Conservation (phyloP, 257 asterid genomes). For the Oldenlandia corymbosa region DNA sequence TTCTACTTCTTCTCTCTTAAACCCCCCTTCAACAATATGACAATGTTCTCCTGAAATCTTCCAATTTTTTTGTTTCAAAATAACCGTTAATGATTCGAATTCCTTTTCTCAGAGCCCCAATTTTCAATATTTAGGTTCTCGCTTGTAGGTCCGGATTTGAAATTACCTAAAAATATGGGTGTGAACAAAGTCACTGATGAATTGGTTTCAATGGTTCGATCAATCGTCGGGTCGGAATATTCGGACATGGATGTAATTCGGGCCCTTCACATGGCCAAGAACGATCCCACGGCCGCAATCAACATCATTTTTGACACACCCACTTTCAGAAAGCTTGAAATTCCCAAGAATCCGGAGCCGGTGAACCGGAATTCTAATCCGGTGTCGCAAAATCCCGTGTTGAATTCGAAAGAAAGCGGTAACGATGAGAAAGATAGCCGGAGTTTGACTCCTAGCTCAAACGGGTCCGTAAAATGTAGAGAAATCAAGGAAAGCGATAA, state of each 20-base stretch:
- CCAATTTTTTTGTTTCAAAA: too few relatives aligned
- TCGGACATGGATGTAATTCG: slow-evolving; percentile 85
- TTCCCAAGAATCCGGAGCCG: slow-evolving; percentile 25
- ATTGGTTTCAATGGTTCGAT: slow-evolving; percentile 60
- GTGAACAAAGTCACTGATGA: slow-evolving; percentile 52
- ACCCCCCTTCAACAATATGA: too few relatives aligned
- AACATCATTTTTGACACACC: slow-evolving; percentile 81
- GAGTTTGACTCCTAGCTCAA: slow-evolving; percentile 14
- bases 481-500: slow-evolving; percentile 4
- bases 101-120: neutral
- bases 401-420: slow-evolving; percentile 9
- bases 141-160: neutral
- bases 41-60: too few relatives aligned
- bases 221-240: slow-evolving; percentile 68
- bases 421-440: neutral
- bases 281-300: slow-evolving; percentile 82
- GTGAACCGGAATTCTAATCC: slow-evolving; percentile 17
- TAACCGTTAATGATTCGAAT: neutral
- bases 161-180: slow-evolving; percentile 41
- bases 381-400: slow-evolving; percentile 20
- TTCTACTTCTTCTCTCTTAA: neutral
- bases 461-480: slow-evolving; percentile 14
- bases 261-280: slow-evolving; percentile 93
- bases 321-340: slow-evolving; percentile 39
- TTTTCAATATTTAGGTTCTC: neutral